phyloP scores from a whole-genome alignment of 2,329 filamentous ascomycete genomes.

The Coniella lustricola region DNA sequence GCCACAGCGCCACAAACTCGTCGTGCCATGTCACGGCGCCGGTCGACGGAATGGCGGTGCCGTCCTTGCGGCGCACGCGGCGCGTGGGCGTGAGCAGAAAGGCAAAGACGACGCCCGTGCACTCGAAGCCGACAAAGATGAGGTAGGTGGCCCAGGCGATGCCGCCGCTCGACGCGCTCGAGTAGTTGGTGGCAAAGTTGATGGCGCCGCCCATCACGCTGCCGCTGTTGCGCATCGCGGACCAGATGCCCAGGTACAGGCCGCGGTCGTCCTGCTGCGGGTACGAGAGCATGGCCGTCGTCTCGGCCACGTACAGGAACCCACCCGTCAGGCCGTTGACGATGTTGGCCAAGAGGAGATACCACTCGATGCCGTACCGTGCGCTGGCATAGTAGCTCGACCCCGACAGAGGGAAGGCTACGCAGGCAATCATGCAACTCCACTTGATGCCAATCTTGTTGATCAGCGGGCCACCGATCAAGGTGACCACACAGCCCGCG shows the following conservation, averaged over 20 bases:
- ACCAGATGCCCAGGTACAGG: conserved; percentile 27
- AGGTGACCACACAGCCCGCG: conserved; percentile 9
- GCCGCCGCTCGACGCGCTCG: conserved; percentile 17
- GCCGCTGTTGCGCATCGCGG: conserved; percentile 27
- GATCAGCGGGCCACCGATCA: conserved; percentile 30
- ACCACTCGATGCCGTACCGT: conserved; percentile 24
- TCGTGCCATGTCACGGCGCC: conserved; percentile 15
- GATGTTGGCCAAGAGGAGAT: conserved; percentile 26
- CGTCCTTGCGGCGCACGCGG: conserved; percentile 22
- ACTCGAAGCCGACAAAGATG: conserved; percentile 23
- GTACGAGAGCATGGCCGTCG: conserved; percentile 30
- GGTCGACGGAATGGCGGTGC: conserved; percentile 19
- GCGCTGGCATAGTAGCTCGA: conserved; percentile 29
- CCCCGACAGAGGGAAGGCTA: conserved; percentile 27
- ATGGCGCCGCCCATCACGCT: conserved; percentile 28
- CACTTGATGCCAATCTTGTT: conserved; percentile 32
- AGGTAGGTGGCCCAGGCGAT: conserved; percentile 26
- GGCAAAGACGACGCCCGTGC: conserved; percentile 25
- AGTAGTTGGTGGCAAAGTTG: conserved; percentile 25
- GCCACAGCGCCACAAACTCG: conserved; percentile 20
- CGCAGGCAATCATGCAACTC: conserved; percentile 29
- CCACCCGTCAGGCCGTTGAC: conserved; percentile 15
- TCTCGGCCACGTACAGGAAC: conserved; percentile 29
- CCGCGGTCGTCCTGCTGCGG: conserved; percentile 27
- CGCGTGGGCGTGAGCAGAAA: conserved; percentile 22